These are phyloP conservation scores for Diversispora epigaea DNA, from an alignment of 192 early-diverging fungal species.

Conservation along the genomic window DNA sequence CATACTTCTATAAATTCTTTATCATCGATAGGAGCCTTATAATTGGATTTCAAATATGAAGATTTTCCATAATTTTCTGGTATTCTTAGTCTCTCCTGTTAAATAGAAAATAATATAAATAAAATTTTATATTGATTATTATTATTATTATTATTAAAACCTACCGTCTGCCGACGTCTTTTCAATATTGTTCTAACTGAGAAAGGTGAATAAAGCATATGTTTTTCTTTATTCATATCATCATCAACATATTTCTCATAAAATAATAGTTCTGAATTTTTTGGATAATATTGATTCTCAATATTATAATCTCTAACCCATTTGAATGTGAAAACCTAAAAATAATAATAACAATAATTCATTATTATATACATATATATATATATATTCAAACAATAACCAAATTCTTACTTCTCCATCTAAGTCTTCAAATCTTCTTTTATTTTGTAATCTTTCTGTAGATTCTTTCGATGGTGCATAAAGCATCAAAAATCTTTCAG, in stretches of 20 bases:
- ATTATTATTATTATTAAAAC: neutral
- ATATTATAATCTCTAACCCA: conserved; percentile 26
- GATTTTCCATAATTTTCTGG: neutral
- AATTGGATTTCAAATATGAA: neutral
- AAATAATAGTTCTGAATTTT: conserved; percentile 2
- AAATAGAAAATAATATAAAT: neutral
- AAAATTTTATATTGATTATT: neutral
- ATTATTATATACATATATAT: neutral
- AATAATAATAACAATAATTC: neutral
- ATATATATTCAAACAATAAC: no score
- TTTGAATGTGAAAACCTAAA: neutral
- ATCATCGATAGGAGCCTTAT: neutral
- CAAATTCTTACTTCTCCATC: neutral
- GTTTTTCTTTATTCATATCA: neutral
- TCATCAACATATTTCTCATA: conserved; percentile 22
- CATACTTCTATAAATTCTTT: neutral
- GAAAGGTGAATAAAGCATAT: neutral
- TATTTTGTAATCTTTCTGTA: neutral
- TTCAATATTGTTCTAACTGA: neutral
- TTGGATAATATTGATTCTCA: neutral
- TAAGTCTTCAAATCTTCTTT: neutral
- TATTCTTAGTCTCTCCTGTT: neutral
- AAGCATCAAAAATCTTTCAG: conserved; percentile 3
- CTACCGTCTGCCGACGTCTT: neutral
- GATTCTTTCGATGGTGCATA: conserved; percentile 10